phyloP scores from a whole-genome alignment of 495 filamentous ascomycete species.

The Amphirosellinia nigrospora region DNA sequence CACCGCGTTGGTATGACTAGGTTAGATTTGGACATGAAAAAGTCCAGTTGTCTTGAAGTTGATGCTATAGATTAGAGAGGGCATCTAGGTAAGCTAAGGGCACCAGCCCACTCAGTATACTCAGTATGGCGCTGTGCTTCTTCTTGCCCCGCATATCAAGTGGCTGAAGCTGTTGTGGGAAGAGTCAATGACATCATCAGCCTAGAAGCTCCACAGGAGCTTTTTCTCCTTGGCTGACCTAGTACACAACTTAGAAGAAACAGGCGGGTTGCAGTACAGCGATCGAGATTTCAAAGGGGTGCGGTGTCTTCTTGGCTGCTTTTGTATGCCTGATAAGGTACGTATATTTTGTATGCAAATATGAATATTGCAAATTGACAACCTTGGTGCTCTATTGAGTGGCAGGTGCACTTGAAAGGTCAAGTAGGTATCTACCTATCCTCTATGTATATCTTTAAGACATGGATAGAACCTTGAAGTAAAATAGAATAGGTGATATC shows the following conservation, averaged over 20 bases:
- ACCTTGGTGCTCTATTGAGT: not conserved
- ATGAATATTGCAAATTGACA: too few species aligned
- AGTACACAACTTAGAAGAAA: not conserved
- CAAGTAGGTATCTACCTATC: not conserved
- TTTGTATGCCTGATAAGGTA: not conserved
- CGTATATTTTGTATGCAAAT: not conserved
- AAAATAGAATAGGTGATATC: too few species aligned
- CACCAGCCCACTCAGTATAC: too few species aligned
- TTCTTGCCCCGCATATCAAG: not conserved
- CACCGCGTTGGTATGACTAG: not conserved
- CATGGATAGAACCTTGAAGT: too few species aligned
- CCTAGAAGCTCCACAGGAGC: slow-evolving; percentile 1
- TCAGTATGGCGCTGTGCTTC: too few species aligned
- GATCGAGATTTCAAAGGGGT: slow-evolving; percentile 17
- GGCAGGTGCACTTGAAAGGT: not conserved
- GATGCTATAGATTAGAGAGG: too few species aligned
- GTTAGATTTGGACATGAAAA: too few species aligned
- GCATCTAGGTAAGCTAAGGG: too few species aligned
- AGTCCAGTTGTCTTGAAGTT: too few species aligned
- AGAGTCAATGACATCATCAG: slow-evolving; percentile 22
- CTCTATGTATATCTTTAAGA: too few species aligned
- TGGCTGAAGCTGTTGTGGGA: slow-evolving; percentile 20
- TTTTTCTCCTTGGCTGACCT: slow-evolving; percentile 10
- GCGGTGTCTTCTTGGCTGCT: not conserved
- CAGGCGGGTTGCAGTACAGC: not conserved